Conservation (phyloP, 805 yeast genomes). For the Isabelozyma pseudorhagii region DNA sequence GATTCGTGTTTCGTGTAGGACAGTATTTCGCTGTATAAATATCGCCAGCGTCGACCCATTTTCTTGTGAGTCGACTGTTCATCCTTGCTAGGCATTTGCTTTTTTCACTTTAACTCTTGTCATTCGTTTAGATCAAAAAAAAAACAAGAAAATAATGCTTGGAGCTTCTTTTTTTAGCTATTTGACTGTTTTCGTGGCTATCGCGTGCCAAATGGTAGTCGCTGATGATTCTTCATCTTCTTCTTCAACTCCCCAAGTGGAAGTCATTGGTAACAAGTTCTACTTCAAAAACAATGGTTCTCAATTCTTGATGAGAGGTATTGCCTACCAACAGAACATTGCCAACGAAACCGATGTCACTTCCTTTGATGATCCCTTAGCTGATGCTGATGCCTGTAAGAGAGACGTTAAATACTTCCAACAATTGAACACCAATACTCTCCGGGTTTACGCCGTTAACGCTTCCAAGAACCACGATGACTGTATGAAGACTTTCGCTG, state of each 20-base stretch:
- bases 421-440: slow-evolving; percentile 67
- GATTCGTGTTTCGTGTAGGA: not conserved
- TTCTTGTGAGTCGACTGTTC: not conserved
- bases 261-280: slow-evolving; percentile 71
- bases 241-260: slow-evolving; percentile 33
- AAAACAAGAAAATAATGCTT: not conserved
- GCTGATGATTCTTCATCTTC: not conserved
- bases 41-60: not conserved
- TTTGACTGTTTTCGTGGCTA: not conserved
- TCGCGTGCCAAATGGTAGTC: not conserved
- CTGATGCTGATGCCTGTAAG: slow-evolving; percentile 63
- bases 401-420: slow-evolving; percentile 77
- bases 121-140: not conserved
- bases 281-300: slow-evolving; percentile 68
- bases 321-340: slow-evolving; percentile 71
- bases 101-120: not conserved
- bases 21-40: not conserved
- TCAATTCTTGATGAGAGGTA: slow-evolving; percentile 84
- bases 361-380: slow-evolving; percentile 69
- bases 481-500: slow-evolving; percentile 65
- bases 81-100: not conserved
- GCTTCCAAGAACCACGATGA: slow-evolving; percentile 66
- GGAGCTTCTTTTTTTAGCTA: not conserved
- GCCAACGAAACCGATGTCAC: slow-evolving; percentile 16
- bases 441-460: slow-evolving; percentile 86